phyloP scores from a whole-genome alignment of 2,329 filamentous ascomycete genomes.

The Penicillium sp. region DNA sequence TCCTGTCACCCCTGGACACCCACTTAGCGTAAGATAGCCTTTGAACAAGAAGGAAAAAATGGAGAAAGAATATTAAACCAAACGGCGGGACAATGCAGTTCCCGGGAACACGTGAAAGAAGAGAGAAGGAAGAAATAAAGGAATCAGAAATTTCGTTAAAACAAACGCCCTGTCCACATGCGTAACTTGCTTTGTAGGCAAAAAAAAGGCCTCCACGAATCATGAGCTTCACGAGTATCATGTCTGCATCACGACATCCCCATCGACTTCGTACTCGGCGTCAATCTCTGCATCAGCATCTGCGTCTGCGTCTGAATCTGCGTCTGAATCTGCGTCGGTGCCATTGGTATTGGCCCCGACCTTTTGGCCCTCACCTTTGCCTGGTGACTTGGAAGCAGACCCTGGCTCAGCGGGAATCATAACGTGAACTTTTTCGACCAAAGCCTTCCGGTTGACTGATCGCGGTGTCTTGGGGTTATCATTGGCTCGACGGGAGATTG shows the following conservation, averaged over 20 bases:
- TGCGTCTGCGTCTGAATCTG: constrained; percentile 27
- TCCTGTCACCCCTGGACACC: background rate
- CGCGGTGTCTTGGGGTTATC: constrained; percentile 16
- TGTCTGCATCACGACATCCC: constrained; percentile 32
- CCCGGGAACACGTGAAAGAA: constrained; percentile 1
- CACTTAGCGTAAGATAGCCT: background rate
- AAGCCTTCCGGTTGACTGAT: constrained; percentile 21
- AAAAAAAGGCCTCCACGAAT: constrained; percentile 1
- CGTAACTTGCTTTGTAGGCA: constrained; percentile 16
- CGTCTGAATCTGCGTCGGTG: constrained; percentile 13
- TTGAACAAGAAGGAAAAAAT: constrained; percentile 5
- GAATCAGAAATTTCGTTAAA: constrained; percentile 9
- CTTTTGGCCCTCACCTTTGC: constrained; percentile 12
- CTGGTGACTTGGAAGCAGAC: constrained; percentile 17
- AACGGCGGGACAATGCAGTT: background rate
- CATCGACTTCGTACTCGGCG: constrained; percentile 26
- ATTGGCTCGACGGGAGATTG: constrained; percentile 15
- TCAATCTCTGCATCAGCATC: constrained; percentile 31
- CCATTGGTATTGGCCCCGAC: constrained; percentile 19
- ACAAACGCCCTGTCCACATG: constrained; percentile 29
- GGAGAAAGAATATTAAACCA: constrained; percentile 1
- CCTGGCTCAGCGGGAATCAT: constrained; percentile 29
- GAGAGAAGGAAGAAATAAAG: constrained; percentile 5
- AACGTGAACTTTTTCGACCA: constrained; percentile 27
- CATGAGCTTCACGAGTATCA: constrained; percentile 16